Percentiles rank a stretch among this genome's conserved stretches.
Evolutionary conservation across 2,329 filamentous ascomycete genomes (phyloP).

Genomic region (Fusarium torreyae): DNA sequence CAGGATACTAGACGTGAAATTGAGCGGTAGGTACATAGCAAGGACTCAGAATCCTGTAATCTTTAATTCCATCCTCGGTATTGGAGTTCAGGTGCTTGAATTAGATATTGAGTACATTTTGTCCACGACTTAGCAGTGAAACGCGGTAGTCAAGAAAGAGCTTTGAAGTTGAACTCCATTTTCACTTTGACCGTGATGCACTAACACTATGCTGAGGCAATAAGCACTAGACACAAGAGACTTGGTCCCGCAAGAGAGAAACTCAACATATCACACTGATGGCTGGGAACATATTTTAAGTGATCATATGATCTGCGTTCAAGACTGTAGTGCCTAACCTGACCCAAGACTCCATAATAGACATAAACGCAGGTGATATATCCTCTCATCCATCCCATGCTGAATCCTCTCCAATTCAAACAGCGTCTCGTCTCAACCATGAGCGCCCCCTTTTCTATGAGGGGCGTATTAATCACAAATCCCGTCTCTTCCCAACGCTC

Average conservation of each 20-base stretch:
- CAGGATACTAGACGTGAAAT: constrained; percentile 57
- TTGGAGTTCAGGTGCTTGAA: constrained; percentile 16
- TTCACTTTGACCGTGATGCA: not conserved
- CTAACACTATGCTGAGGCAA: not conserved
- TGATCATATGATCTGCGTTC: constrained; percentile 49
- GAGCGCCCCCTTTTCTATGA: constrained; percentile 35
- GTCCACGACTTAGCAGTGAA: not conserved
- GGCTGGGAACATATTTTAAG: constrained; percentile 6
- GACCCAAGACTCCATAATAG: constrained; percentile 48
- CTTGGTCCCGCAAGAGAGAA: not conserved
- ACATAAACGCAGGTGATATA: constrained; percentile 51
- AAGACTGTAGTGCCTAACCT: constrained; percentile 46
- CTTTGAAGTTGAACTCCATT: not conserved
- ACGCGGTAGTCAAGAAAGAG: not conserved
- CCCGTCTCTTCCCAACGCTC: constrained; percentile 26
- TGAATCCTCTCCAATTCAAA: constrained; percentile 32
- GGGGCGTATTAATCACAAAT: constrained; percentile 45
- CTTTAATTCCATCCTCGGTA: not conserved
- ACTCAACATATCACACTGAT: not conserved
- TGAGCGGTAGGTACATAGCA: not conserved
- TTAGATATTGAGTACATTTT: not conserved
- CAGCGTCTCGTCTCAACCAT: constrained; percentile 42
- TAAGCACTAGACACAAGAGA: not conserved
- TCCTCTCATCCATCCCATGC: constrained; percentile 38
- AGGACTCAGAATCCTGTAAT: not conserved